These are phyloP conservation scores for Fusarium armeniacum DNA, from an alignment of 2,329 filamentous ascomycete species.

Conservation along the genomic window DNA sequence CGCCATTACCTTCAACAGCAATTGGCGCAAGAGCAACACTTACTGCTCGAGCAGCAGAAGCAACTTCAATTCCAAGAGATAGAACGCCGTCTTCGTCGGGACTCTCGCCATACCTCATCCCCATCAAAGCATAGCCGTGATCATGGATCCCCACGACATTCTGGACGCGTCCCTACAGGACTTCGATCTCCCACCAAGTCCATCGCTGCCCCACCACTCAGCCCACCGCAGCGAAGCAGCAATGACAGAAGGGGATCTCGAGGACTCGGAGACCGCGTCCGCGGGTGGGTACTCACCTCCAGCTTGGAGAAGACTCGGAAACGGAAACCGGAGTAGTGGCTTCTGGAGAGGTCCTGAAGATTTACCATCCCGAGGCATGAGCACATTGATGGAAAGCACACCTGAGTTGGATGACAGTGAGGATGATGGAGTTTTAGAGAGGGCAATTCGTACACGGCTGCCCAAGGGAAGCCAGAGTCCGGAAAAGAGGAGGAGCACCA, in stretches of 20 bases:
- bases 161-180: slow-evolving; percentile 69
- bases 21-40: slow-evolving; percentile 33
- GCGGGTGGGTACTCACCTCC: slow-evolving; percentile 71
- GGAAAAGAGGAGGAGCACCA: slow-evolving; percentile 63
- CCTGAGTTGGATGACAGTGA: slow-evolving; percentile 52
- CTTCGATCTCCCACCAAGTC: slow-evolving; percentile 65
- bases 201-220: slow-evolving; percentile 54
- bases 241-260: slow-evolving; percentile 55
- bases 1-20: slow-evolving; percentile 44
- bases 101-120: slow-evolving; percentile 23
- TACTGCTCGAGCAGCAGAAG: slow-evolving; percentile 41
- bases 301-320: slow-evolving; percentile 72
- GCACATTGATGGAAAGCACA: slow-evolving; percentile 45
- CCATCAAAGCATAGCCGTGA: slow-evolving; percentile 33
- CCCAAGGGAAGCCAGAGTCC: slow-evolving; percentile 70
- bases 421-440: slow-evolving; percentile 61
- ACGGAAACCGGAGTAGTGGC: slow-evolving; percentile 69
- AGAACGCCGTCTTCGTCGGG: slow-evolving; percentile 37
- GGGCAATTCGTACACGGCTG: slow-evolving; percentile 68
- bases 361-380: slow-evolving; percentile 58
- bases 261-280: slow-evolving; percentile 64
- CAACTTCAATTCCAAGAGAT: slow-evolving; percentile 41
- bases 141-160: slow-evolving; percentile 57
- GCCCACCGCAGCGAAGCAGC: slow-evolving; percentile 54
- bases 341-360: slow-evolving; percentile 72